Base-by-base conservation (phyloP, 345 rosid species). In the Rhodomyrtus tomentosa region DNA sequence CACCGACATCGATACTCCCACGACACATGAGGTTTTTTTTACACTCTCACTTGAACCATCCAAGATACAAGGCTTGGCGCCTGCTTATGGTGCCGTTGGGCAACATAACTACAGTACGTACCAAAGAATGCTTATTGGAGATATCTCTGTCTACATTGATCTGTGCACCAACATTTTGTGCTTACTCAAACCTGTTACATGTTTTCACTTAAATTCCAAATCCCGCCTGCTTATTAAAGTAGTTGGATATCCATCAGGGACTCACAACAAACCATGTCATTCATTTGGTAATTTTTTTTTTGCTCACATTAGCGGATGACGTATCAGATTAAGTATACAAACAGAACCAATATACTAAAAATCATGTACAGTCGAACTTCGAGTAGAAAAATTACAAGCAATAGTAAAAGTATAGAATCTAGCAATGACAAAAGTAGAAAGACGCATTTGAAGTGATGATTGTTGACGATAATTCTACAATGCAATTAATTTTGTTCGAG, bases 1-100 rank as follows among this genome's bases (percentile, higher is more conserved):
- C 62, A 3, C n/a, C 3, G 62, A 56, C 16, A 25, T 0, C 6
- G 3, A 3, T 14, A 5, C 2, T 36, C 1, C 59, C 14, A 0
- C 9, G 59, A 55, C 3, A 24, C 0, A 22, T 24, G 0, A 0
- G 6, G 10, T 4, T 10, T 55, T 55, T 10, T 24, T 55, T 0
- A 1, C 1, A 6, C 0, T 0, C 0, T 4, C 27, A 2, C 27
- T 55, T 13, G 2, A 55, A 4, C 59, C 59, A 55, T 55, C 13
- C 0, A 55, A 0, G 1, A 9, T 55, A 55, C 0, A 4, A 55
- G 27, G 59, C 14, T 24, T 55, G 59, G 10, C 59, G 3, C 59
- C 6, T 0, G 27, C 24, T 55, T 27, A 2, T 24, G 27, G 59
- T 24, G 59, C 59, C 5, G 12, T 50, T 11, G 24, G 24, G 59